These are phyloP conservation scores for Primulina eburnea DNA, from an alignment of 257 asterid species.

Conservation along the genomic window DNA sequence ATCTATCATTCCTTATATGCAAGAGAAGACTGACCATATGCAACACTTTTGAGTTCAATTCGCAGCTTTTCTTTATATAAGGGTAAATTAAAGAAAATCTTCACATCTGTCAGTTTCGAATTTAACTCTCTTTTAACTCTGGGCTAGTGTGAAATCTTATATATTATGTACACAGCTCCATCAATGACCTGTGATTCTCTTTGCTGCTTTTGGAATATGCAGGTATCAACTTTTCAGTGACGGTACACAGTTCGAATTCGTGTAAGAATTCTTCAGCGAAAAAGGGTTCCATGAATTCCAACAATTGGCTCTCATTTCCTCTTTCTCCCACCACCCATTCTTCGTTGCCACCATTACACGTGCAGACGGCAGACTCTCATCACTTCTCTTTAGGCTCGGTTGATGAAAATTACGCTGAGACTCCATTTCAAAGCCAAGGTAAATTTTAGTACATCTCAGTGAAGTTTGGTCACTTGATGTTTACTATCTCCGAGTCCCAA, in stretches of 20 bases:
- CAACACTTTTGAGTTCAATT: no score
- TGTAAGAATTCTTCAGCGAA: not conserved
- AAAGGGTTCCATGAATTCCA: constrained; percentile 49
- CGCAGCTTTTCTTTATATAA: constrained; percentile 3
- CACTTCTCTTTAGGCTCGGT: constrained; percentile 48
- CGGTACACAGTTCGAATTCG: not conserved
- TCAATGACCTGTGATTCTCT: constrained; percentile 20
- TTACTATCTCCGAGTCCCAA: no score
- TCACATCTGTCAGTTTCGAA: constrained; percentile 20
- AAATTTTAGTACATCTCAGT: not conserved
- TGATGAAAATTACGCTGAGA: constrained; percentile 31
- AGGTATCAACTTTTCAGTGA: constrained; percentile 29
- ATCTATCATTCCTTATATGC: no score
- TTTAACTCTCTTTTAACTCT: not conserved
- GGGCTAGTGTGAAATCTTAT: not conserved
- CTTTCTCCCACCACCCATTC: constrained; percentile 67
- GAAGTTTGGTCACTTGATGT: no score
- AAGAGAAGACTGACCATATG: no score
- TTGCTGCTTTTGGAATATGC: constrained; percentile 25
- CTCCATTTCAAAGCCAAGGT: constrained; percentile 48
- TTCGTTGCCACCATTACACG: constrained; percentile 21
- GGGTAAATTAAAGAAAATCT: constrained; percentile 18
- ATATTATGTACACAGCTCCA: not conserved
- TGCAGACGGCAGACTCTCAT: constrained; percentile 28
- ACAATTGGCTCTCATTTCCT: constrained; percentile 88